Evolutionary conservation across 306 rosid genomes (phyloP), one percentile per base, ranked within the genome.

Genomic region (Sechiopsis laciniata): DNA sequence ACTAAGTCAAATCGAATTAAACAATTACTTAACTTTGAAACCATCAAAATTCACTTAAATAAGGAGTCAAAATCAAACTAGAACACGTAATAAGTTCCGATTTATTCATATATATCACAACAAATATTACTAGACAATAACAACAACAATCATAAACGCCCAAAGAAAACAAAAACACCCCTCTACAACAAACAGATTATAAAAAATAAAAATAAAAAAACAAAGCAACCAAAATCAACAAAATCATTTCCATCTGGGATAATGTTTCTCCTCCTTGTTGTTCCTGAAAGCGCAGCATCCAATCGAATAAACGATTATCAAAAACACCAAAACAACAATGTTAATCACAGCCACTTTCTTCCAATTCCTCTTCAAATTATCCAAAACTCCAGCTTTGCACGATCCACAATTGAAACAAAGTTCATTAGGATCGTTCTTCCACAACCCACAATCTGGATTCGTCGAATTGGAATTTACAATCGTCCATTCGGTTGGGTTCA

Each of bases 271-370:
- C 48, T 48, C 74, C 73, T 91, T 80, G 69, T 66, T 87, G 81
- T 93, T 88, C 82, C 91, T 83, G 89, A 88, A 93, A 6, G 97
- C 97, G 32, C 96, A 90, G 68, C 97, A 90, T 1, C 96, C 98
- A 19, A 88, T 24, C 2, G 91, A 82, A 79, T 88, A 93, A 1
- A 93, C 89, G 26, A 88, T 59, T 16, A 88, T 62, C 42, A 90
- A 93, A 82, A 90, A 72, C 61, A 93, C 15, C 3, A 90, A 76
- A 83, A 87, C 40, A 7, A 87, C 66, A 12, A 88, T 73, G 80
- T 90, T 90, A 24, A 87, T 75, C 73, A 83, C 16, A 6, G 93
- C 88, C 37, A 81, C 87, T 83, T 81, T 86, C 85, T 86, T 87
- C 98, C 96, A 93, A 19, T 83, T 61, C 13, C 75, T 76, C 82